These are phyloP conservation scores for Coemansia sp. DNA, from an alignment of 192 early-diverging fungal genomes.

Conservation along the genomic window DNA sequence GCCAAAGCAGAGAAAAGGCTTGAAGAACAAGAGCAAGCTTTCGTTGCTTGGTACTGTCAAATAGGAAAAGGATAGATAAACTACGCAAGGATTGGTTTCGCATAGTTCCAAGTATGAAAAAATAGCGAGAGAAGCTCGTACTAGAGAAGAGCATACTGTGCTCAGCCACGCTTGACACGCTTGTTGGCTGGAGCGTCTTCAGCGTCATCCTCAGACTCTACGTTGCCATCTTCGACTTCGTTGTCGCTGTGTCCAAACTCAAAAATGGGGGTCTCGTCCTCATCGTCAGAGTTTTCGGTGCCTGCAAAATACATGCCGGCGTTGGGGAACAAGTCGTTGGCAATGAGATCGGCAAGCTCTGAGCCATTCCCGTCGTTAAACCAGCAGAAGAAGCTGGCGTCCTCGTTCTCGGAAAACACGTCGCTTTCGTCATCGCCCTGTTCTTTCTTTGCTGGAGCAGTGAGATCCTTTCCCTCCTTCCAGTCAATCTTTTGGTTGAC, in stretches of 20 bases:
- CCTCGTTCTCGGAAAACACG: slow-evolving; percentile 47
- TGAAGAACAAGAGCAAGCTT: background rate
- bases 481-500: slow-evolving; percentile 60
- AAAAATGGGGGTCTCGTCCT: slow-evolving; percentile 78
- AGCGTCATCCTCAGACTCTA: slow-evolving; percentile 26
- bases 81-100: background rate
- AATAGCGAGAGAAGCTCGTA: background rate
- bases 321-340: slow-evolving; percentile 63
- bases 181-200: slow-evolving; percentile 45
- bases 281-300: slow-evolving; percentile 62
- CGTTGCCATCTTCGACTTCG: slow-evolving; percentile 20
- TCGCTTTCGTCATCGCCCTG: slow-evolving; percentile 52
- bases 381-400: slow-evolving; percentile 57
- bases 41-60: background rate
- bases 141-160: background rate
- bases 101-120: background rate
- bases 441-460: slow-evolving; percentile 31
- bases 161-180: slow-evolving; percentile 29
- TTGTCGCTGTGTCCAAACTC: slow-evolving; percentile 29
- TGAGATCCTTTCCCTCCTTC: slow-evolving; percentile 63
- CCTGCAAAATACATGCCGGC: slow-evolving; percentile 96
- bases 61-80: background rate
- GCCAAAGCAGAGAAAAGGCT: background rate
- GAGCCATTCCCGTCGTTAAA: slow-evolving; percentile 55
- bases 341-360: slow-evolving; percentile 48